Percentiles rank a stretch among this genome's conserved stretches.
phyloP scores from a whole-genome alignment of 2,329 filamentous ascomycete genomes.

The Botryotinia globosa region DNA sequence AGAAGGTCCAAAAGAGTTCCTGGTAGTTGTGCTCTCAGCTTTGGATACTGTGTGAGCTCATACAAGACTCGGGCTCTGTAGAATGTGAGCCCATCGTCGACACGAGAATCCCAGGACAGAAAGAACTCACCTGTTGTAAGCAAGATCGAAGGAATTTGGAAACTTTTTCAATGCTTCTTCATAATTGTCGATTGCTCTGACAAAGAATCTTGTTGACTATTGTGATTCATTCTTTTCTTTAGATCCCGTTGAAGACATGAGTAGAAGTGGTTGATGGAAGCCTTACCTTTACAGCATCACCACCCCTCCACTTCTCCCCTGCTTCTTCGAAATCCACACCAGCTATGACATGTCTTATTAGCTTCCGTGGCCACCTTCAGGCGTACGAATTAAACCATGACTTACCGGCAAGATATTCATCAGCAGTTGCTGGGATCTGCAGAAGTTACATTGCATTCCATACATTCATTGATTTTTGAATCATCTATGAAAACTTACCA shows the following conservation, averaged over 20 bases:
- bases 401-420: constrained; percentile 64
- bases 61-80: constrained; percentile 64
- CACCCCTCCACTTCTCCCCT: constrained; percentile 71
- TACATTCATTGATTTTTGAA: neutral
- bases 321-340: constrained; percentile 69
- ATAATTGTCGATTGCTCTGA: constrained; percentile 65
- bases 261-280: neutral
- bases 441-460: neutral
- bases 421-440: constrained; percentile 57
- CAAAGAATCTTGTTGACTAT: constrained; percentile 50
- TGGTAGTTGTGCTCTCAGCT: constrained; percentile 58
- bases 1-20: constrained; percentile 53
- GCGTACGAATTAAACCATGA: neutral
- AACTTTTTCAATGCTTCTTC: constrained; percentile 59
- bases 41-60: constrained; percentile 65
- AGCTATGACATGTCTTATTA: constrained; percentile 41
- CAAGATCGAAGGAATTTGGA: constrained; percentile 64
- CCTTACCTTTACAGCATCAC: constrained; percentile 59
- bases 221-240: neutral
- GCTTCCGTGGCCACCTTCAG: neutral
- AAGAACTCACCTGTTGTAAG: constrained; percentile 65
- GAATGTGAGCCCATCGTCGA: constrained; percentile 21
- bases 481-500: constrained; percentile 27
- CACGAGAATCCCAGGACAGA: constrained; percentile 20
- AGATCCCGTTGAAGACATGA: constrained; percentile 7